These are phyloP conservation scores for Mollisiaceae sp. DNA, from an alignment of 2,329 filamentous ascomycete species.

Conservation along the genomic window DNA sequence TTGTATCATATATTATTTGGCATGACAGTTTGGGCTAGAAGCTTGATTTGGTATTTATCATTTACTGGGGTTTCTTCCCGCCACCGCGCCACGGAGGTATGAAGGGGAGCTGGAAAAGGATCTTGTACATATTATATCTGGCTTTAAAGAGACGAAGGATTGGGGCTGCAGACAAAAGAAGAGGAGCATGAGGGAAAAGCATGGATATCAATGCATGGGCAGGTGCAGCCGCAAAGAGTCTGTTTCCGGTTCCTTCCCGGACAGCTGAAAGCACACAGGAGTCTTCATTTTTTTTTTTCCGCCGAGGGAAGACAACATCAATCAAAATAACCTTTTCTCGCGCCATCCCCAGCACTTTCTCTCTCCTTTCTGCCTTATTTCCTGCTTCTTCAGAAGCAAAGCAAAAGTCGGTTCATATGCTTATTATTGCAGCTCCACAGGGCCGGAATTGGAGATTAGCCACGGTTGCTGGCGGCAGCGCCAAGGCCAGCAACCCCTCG, in stretches of 20 bases:
- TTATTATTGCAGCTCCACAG: background rate
- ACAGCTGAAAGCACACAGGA: conserved; percentile 3
- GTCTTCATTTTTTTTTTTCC: background rate
- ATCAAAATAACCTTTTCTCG: conserved; percentile 9
- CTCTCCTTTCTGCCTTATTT: background rate
- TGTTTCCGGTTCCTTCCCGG: background rate
- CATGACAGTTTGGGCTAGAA: conserved; percentile 6
- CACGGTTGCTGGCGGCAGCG: background rate
- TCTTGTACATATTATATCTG: conserved; percentile 7
- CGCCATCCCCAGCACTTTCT: background rate
- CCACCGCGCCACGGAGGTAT: background rate
- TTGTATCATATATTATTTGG: conserved; percentile 13
- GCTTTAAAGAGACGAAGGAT: conserved; percentile 1
- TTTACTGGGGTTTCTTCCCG: background rate
- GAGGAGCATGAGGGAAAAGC: background rate
- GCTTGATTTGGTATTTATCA: background rate
- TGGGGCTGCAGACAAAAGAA: background rate
- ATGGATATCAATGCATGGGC: background rate
- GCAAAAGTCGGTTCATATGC: background rate
- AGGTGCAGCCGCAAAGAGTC: conserved; percentile 5
- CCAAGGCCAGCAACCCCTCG: background rate
- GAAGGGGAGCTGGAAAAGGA: conserved; percentile 6
- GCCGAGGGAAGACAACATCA: conserved; percentile 4
- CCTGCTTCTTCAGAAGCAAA: background rate
- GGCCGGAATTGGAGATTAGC: conserved; percentile 3